Evolutionary conservation across 2,329 filamentous ascomycete species (phyloP).

Genomic region (Phoma sp.): DNA sequence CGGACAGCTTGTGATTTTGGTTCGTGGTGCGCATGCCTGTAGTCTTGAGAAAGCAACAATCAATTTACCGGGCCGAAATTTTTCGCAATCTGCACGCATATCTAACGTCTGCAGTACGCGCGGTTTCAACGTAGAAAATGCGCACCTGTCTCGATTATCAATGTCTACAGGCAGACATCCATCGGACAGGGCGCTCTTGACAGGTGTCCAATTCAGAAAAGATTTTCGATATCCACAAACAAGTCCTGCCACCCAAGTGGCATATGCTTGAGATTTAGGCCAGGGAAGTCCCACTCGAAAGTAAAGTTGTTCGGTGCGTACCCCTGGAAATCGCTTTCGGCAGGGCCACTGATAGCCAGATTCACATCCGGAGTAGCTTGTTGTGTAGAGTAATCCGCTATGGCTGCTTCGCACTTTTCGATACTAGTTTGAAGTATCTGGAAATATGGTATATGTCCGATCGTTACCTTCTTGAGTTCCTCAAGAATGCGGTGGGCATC

Average conservation of each 20-base stretch:
- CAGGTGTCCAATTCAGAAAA: conserved; percentile 26
- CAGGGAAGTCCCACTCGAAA: conserved; percentile 65
- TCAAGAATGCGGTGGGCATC: conserved; percentile 54
- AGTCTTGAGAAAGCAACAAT: not conserved
- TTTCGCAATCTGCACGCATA: not conserved
- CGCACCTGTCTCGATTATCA: no score
- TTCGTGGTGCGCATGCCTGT: not conserved
- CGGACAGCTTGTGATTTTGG: not conserved
- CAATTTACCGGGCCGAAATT: not conserved
- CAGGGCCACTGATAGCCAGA: conserved; percentile 27
- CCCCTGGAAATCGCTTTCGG: conserved; percentile 58
- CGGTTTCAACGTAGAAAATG: no score
- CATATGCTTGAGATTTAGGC: conserved; percentile 59
- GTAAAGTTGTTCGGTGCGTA: conserved; percentile 63
- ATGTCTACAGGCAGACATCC: no score
- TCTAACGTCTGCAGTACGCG: no score
- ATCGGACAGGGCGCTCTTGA: no score
- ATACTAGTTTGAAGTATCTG: conserved; percentile 58
- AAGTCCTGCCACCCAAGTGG: conserved; percentile 57
- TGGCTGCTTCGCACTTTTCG: conserved; percentile 57
- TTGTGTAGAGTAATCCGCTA: conserved; percentile 46
- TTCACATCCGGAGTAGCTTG: conserved; percentile 15
- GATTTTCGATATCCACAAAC: conserved; percentile 53
- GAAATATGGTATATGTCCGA: conserved; percentile 56
- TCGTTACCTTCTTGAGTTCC: conserved; percentile 52